phyloP scores from a whole-genome alignment of 148 eudicot species.

The Chenopodium berlandieri region DNA sequence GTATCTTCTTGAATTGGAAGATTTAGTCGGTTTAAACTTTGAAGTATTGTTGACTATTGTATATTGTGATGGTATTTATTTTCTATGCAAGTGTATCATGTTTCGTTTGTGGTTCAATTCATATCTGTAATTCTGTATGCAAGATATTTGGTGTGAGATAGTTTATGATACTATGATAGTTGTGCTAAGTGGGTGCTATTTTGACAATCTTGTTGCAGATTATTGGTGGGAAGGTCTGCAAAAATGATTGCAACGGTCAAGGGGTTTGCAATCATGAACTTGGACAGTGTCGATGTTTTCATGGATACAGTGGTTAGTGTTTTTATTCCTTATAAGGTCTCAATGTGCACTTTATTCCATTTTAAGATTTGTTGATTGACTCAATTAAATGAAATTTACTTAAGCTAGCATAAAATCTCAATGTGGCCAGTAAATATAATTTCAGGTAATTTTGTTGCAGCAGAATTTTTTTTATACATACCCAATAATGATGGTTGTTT shows the following conservation, averaged over 20 bases:
- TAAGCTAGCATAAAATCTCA: not conserved
- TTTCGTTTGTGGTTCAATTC: not conserved
- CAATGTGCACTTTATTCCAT: not conserved
- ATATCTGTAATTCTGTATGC: not conserved
- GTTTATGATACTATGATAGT: constrained; percentile 13
- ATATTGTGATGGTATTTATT: not conserved
- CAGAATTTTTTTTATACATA: not conserved
- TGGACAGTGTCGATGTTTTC: constrained; percentile 87
- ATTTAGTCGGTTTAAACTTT: not conserved
- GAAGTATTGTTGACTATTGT: not conserved
- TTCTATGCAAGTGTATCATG: not conserved
- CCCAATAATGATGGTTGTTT: constrained; percentile 6
- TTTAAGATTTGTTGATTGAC: not conserved
- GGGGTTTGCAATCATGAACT: constrained; percentile 79
- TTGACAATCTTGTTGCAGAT: constrained; percentile 38
- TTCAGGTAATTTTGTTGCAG: not conserved
- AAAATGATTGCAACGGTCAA: constrained; percentile 65
- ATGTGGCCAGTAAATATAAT: constrained; percentile 1
- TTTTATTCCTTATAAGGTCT: not conserved
- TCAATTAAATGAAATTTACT: not conserved
- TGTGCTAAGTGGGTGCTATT: not conserved
- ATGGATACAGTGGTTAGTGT: constrained; percentile 75
- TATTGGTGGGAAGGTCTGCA: constrained; percentile 64
- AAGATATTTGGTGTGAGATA: constrained; percentile 1
- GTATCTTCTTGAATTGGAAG: not conserved